Percentiles rank a stretch among this genome's conserved stretches.
phyloP scores from a whole-genome alignment of 2,329 filamentous ascomycete genomes.

The Lachnellula cervina region DNA sequence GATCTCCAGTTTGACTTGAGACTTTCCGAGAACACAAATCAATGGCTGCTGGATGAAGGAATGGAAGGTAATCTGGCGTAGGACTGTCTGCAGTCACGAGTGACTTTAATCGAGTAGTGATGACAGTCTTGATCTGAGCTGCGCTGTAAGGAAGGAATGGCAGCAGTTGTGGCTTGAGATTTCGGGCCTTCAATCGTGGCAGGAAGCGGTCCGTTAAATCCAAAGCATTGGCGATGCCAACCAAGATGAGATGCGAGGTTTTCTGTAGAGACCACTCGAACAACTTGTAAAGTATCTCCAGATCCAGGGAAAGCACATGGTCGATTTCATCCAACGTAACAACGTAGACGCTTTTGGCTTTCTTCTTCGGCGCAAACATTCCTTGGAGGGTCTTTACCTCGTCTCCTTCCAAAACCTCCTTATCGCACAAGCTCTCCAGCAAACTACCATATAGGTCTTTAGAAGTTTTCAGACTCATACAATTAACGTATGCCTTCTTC shows the following conservation, averaged over 20 bases:
- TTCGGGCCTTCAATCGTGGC: conserved; percentile 86
- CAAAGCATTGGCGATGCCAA: conserved; percentile 93
- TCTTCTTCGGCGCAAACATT: conserved; percentile 63
- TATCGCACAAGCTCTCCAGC: conserved; percentile 61
- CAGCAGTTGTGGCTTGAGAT: conserved; percentile 82
- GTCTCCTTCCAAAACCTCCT: conserved; percentile 59
- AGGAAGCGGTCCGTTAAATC: conserved; percentile 94
- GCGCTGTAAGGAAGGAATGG: conserved; percentile 92
- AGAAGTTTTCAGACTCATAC: conserved; percentile 90
- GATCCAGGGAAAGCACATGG: conserved; percentile 80
- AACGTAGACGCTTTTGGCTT: conserved; percentile 59
- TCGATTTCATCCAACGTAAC: conserved; percentile 94
- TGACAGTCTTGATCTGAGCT: conserved; percentile 78
- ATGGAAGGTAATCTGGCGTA: conserved; percentile 63
- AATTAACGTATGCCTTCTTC: conserved; percentile 81
- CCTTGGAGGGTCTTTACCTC: conserved; percentile 63
- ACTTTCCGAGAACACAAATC: conserved; percentile 94
- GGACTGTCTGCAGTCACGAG: conserved; percentile 56
- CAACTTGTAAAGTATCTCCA: conserved; percentile 85
- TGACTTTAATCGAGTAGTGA: conserved; percentile 75
- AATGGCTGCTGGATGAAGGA: conserved; percentile 89
- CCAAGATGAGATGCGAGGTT: conserved; percentile 71
- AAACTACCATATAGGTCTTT: conserved; percentile 80
- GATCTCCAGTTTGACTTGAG: conserved; percentile 85
- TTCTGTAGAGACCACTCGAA: conserved; percentile 92